A percentile compares a stretch with the other conserved stretches of the same genome.
Conservation (phyloP, 2,329 filamentous ascomycete genomes). For the Epichloe gansuensis region DNA sequence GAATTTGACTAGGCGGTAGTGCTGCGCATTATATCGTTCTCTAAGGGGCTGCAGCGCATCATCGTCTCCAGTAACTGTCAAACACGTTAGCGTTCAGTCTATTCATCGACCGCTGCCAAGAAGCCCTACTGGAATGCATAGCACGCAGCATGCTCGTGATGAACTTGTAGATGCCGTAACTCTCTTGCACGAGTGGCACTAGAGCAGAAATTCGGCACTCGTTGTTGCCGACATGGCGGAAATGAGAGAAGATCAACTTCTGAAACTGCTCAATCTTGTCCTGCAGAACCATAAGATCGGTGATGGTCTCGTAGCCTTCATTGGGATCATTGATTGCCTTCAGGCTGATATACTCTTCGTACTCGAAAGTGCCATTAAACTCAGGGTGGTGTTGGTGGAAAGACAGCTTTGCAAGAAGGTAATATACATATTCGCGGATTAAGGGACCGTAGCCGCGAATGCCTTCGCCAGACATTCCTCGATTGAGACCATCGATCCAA, state of each 20-base stretch:
- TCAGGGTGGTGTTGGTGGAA: slow-evolving; percentile 95
- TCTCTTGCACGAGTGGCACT: slow-evolving; percentile 89
- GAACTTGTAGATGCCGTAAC: slow-evolving; percentile 99
- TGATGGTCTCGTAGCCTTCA: slow-evolving; percentile 93
- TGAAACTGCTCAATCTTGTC: slow-evolving; percentile 98
- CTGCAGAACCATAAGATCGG: slow-evolving; percentile 89
- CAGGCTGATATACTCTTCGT: slow-evolving; percentile 95
- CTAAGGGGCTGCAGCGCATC: slow-evolving; percentile 83
- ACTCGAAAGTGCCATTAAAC: slow-evolving; percentile 98
- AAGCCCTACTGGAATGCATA: slow-evolving; percentile 76
- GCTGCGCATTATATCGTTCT: slow-evolving; percentile 83
- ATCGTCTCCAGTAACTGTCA: slow-evolving; percentile 71
- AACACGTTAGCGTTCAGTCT: slow-evolving; percentile 9
- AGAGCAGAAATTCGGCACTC: slow-evolving; percentile 92
- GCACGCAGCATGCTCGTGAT: slow-evolving; percentile 98
- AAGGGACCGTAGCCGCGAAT: slow-evolving; percentile 81
- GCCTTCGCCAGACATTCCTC: slow-evolving; percentile 71
- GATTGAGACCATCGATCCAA: slow-evolving; percentile 87
- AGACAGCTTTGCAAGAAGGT: slow-evolving; percentile 83
- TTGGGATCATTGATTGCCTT: slow-evolving; percentile 98
- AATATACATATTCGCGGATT: slow-evolving; percentile 95
- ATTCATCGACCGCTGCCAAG: neutral
- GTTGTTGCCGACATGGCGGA: slow-evolving; percentile 81
- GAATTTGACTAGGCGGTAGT: slow-evolving; percentile 92
- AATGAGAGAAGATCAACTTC: slow-evolving; percentile 96